Evolutionary conservation across 106 monocot species (phyloP), one percentile per base, ranked within the genome.

Genomic region (Hemerocallis citrina): DNA sequence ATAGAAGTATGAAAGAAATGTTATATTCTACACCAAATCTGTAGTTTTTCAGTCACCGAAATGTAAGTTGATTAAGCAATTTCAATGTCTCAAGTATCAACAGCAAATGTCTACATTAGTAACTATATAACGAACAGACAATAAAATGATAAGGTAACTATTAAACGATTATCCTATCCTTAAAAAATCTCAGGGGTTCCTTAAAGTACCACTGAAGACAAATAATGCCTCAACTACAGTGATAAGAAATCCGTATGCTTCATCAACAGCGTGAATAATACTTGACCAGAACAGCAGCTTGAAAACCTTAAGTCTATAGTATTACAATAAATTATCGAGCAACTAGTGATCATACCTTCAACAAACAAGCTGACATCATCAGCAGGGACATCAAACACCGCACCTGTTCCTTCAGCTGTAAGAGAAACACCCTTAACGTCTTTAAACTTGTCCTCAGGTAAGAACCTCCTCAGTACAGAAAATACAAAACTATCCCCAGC

Each of bases 381-480:
- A 59, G 77, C 54, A 55, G 96, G 87, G 22, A 98, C 96, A 80
- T 98, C 96, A 77, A 98, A 98, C 9, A 98, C 87, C 4, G 81
- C 96, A 64, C 87, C 84, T 61, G 55, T 82, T 52, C 96, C 87
- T 75, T 98, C 91, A 61, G 81, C 87, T n/a, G 96, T 91, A 20
- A 98, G 37, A 51, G 87, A 66, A 30, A 91, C 57, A 57, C 88
- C 79, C 50, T 82, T 81, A 29, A 98, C 71, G 12, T 72, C 78
- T 64, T 57, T 69, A 70, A 98, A 61, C 68, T 79, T 91, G 22
- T 84, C 87, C 61, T 91, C 96, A 27, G 91, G 91, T 59, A 98
- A 52, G 38, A 91, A 87, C 70, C 91, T 87, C 65, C 67, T 87
- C 69, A 98, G 62, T 17, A 77, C 61, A 45, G 71, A 74, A 59